These are phyloP conservation scores for Picochlorum sp. DNA, from an alignment of 139 green algal species.

Conservation along the genomic window DNA sequence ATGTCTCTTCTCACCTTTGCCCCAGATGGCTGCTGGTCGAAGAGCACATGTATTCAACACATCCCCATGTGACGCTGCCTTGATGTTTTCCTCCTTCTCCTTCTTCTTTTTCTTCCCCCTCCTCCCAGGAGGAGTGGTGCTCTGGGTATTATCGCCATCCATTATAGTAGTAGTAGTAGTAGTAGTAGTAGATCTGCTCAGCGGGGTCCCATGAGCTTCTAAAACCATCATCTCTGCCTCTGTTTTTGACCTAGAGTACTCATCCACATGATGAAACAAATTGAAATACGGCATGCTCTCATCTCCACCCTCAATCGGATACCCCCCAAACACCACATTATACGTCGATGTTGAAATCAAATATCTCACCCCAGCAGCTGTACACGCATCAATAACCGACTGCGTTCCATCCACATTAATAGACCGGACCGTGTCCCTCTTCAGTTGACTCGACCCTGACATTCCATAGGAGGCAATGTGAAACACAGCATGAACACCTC, in stretches of 20 bases:
- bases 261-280: conserved; percentile 10
- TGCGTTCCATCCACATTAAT: conserved; percentile 38
- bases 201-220: conserved; percentile 10
- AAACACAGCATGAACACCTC: conserved; percentile 21
- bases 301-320: conserved; percentile 22
- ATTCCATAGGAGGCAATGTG: conserved; percentile 44
- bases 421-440: neutral
- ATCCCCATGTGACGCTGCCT: neutral
- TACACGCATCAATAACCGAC: conserved; percentile 27
- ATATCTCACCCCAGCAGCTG: conserved; percentile 17
- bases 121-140: too few relatives aligned
- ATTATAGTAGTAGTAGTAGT: too few relatives aligned
- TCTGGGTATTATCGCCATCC: too few relatives aligned
- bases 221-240: conserved; percentile 29
- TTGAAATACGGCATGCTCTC: conserved; percentile 24
- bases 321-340: conserved; percentile 23
- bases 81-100: too few relatives aligned
- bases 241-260: conserved; percentile 32
- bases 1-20: conserved; percentile 31
- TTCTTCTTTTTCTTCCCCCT: too few relatives aligned
- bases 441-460: conserved; percentile 25
- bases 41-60: conserved; percentile 32
- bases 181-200: too few relatives aligned
- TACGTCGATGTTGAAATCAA: conserved; percentile 40
- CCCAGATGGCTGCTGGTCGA: conserved; percentile 34